These are phyloP conservation scores for Ascosphaera apis DNA, from an alignment of 2,329 filamentous ascomycete genomes.

Conservation along the genomic window DNA sequence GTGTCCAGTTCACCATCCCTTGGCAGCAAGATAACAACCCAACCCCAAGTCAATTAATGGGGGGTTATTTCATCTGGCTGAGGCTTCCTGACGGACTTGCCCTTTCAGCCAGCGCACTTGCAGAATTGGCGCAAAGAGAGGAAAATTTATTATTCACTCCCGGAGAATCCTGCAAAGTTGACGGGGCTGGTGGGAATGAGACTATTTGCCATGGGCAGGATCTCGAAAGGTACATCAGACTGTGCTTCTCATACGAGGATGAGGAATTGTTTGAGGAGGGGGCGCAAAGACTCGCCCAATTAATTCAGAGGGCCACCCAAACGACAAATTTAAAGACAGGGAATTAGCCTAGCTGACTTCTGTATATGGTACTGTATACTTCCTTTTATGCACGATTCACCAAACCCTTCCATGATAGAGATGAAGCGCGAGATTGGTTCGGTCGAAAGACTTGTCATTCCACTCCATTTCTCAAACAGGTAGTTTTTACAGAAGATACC, in stretches of 20 bases:
- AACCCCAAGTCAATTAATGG: conserved; percentile 29
- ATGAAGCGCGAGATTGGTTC: no score
- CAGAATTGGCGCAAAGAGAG: conserved; percentile 32
- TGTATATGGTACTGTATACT: no score
- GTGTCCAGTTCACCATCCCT: conserved; percentile 20
- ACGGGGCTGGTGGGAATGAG: conserved; percentile 22
- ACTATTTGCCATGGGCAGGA: conserved; percentile 22
- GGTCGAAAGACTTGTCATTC: no score
- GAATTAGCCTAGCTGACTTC: neutral
- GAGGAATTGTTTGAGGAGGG: conserved; percentile 43
- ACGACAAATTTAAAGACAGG: neutral
- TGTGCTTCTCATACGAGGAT: conserved; percentile 54
- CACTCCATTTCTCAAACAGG: no score
- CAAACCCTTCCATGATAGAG: no score
- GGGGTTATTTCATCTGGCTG: conserved; percentile 76
- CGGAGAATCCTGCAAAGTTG: conserved; percentile 47
- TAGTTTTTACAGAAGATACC: no score
- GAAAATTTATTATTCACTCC: conserved; percentile 45
- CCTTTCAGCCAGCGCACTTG: conserved; percentile 26
- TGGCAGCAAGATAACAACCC: neutral
- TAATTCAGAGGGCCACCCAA: conserved; percentile 14
- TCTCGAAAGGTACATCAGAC: conserved; percentile 37
- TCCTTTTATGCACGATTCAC: no score
- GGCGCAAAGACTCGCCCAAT: conserved; percentile 35
- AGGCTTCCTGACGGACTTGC: conserved; percentile 32